phyloP scores from a whole-genome alignment of 352 stramenopile species.

The Aphanomyces cochlioides region DNA sequence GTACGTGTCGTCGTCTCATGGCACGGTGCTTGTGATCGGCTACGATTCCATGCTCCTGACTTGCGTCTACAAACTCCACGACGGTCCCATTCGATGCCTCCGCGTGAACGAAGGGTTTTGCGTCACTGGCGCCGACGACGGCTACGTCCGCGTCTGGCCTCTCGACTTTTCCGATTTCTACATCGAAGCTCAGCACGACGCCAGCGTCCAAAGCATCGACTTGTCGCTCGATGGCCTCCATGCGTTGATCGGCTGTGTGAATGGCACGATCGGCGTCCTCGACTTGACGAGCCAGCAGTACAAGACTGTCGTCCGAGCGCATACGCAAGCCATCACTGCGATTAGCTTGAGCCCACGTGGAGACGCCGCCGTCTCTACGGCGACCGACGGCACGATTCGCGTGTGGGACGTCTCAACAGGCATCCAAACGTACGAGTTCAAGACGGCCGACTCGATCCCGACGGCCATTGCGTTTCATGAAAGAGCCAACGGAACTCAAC shows the following conservation, averaged over 20 bases:
- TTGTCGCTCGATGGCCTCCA: slow-evolving; percentile 76
- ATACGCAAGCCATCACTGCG: slow-evolving; percentile 50
- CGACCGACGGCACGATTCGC: slow-evolving; percentile 71
- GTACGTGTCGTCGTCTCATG: slow-evolving; percentile 72
- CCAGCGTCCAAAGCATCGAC: slow-evolving; percentile 54
- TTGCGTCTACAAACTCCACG: slow-evolving; percentile 88
- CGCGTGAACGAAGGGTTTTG: slow-evolving; percentile 88
- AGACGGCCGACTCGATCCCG: slow-evolving; percentile 59
- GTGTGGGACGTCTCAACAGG: slow-evolving; percentile 71
- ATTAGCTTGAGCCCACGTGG: slow-evolving; percentile 36
- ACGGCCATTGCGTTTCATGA: slow-evolving; percentile 56
- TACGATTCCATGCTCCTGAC: slow-evolving; percentile 78
- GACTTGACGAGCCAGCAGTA: slow-evolving; percentile 82
- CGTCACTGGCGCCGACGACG: slow-evolving; percentile 82
- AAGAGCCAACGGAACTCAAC: slow-evolving; percentile 16
- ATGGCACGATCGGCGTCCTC: slow-evolving; percentile 80
- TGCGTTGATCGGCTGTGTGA: slow-evolving; percentile 64
- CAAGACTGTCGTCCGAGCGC: slow-evolving; percentile 70
- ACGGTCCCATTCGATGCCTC: slow-evolving; percentile 77
- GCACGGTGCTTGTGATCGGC: slow-evolving; percentile 75
- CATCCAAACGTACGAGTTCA: slow-evolving; percentile 81
- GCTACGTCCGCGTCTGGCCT: slow-evolving; percentile 88
- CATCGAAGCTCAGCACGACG: slow-evolving; percentile 84
- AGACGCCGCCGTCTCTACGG: slow-evolving; percentile 59
- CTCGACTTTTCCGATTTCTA: slow-evolving; percentile 91